phyloP scores from a whole-genome alignment of 2,329 filamentous ascomycete species.

The Proliferodiscus dingleyae region DNA sequence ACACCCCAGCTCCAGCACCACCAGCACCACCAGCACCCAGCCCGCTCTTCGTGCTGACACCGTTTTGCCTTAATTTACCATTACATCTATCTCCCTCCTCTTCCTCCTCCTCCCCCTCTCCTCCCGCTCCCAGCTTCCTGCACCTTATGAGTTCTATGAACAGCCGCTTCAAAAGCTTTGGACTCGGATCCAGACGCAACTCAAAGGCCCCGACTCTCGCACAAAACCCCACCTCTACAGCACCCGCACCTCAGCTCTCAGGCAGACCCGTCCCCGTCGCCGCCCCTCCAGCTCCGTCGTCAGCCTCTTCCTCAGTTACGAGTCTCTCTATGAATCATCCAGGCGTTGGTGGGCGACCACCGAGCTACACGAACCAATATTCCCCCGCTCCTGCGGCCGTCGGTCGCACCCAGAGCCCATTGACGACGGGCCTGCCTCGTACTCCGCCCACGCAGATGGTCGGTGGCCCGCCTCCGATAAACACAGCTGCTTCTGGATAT shows the following conservation, averaged over 20 bases:
- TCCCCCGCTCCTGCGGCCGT: constrained; percentile 41
- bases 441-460: constrained; percentile 34
- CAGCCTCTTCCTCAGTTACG: constrained; percentile 45
- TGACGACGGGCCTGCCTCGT: constrained; percentile 27
- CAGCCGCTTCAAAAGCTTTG: constrained; percentile 72
- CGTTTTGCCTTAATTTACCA: too few species aligned
- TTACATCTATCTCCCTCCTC: too few species aligned
- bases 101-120: not conserved
- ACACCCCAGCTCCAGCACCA: too few species aligned
- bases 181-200: constrained; percentile 72
- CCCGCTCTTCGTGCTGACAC: too few species aligned
- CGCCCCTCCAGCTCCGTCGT: constrained; percentile 32
- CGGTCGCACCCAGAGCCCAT: constrained; percentile 45
- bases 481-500: constrained; percentile 58
- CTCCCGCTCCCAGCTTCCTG: constrained; percentile 32
- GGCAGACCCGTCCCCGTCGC: constrained; percentile 18
- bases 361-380: constrained; percentile 58
- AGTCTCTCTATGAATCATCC: constrained; percentile 60
- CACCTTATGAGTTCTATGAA: constrained; percentile 83
- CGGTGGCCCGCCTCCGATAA: constrained; percentile 62
- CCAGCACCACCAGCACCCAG: too few species aligned
- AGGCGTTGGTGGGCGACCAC: constrained; percentile 54
- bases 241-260: constrained; percentile 22
- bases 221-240: constrained; percentile 26
- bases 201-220: constrained; percentile 49